Evolutionary conservation across 139 green algal genomes (phyloP), one percentile per base, ranked within the genome.

Genomic region (Trebouxia sp.): DNA sequence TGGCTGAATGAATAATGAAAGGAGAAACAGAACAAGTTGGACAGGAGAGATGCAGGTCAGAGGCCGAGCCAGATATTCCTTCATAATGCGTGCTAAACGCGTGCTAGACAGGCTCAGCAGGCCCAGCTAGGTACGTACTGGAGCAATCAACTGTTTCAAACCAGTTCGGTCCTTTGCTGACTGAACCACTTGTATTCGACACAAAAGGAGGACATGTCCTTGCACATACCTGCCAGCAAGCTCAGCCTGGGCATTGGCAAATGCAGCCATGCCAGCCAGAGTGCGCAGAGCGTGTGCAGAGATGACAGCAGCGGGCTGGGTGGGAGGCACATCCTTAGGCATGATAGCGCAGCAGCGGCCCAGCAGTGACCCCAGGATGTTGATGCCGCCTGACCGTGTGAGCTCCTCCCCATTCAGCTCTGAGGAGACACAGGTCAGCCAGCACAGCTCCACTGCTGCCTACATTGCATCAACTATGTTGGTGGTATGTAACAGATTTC

Each of bases 361-460:
- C 37, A 98, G 87, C 76, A 98, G 85, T 4, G 30, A 41, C 14
- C 85, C 87, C 65, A 98, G 81, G 24, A 94, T 78, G 20, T 35
- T 66, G 38, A 96, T 56, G 9, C 95, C 95, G 9, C 91, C 94
- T 6, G 77, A 89, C 5, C 95, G 85, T 0, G 91, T 83, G 65
- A 98, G 89, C 91, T 98, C 95, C 53, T 97, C 93, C 3, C 90
- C 94, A 69, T 98, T 98, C 4, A 94, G 87, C 8, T 83, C 76
- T 17, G 87, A 95, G 35, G 66, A 87, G 20, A 91, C 85, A 79
- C 92, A 97, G 20, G 94, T 98, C 38, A 98, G 86, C 94, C 94
- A 98, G 75, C 85, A 91, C 70, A 98, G 92, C 86, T 98, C 91
- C 9, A 90, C 88, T 6, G 91, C 87, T 2, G 90, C 86, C 85